Conservation (phyloP, 2,329 filamentous ascomycete species). For the Ceratocystiopsis sp. region DNA sequence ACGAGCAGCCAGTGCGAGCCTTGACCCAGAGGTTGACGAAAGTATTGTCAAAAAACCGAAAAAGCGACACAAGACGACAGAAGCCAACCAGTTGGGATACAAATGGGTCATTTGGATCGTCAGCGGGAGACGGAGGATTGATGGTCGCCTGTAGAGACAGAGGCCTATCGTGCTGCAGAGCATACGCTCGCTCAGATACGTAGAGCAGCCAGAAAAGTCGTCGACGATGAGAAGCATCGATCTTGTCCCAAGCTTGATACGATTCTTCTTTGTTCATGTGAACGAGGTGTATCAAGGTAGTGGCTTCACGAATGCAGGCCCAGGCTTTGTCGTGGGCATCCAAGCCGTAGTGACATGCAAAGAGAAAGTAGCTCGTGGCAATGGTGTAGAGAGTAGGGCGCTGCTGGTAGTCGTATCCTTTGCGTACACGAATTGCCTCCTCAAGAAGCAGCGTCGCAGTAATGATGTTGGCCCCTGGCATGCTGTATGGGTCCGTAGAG, state of each 20-base stretch:
- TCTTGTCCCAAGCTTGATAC: conserved; percentile 39
- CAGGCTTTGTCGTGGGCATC: conserved; percentile 62
- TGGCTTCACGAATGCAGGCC: conserved; percentile 64
- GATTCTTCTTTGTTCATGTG: conserved; percentile 45
- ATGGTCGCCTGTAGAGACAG: conserved; percentile 54
- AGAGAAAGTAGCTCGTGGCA: conserved; percentile 65
- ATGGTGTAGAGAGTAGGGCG: conserved; percentile 38
- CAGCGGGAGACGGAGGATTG: conserved; percentile 42
- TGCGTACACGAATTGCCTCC: conserved; percentile 47
- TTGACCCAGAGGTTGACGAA: conserved; percentile 53
- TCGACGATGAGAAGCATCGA: conserved; percentile 45
- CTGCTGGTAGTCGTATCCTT: conserved; percentile 43
- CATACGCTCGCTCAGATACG: conserved; percentile 55
- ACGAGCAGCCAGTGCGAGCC: conserved; percentile 37
- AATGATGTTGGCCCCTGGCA: conserved; percentile 42
- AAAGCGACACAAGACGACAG: conserved; percentile 43
- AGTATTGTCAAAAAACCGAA: conserved; percentile 47
- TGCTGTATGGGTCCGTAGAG: conserved; percentile 35
- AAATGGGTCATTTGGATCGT: conserved; percentile 40
- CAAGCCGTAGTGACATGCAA: conserved; percentile 52
- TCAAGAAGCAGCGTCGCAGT: conserved; percentile 51
- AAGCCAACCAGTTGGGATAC: conserved; percentile 37
- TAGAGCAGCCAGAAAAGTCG: conserved; percentile 60
- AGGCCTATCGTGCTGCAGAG: conserved; percentile 51
- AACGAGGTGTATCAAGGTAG: conserved; percentile 46